Evolutionary conservation across 495 filamentous ascomycete species (phyloP), one percentile per base, ranked within the genome.

Genomic region (Lineolata rhizophorae): DNA sequence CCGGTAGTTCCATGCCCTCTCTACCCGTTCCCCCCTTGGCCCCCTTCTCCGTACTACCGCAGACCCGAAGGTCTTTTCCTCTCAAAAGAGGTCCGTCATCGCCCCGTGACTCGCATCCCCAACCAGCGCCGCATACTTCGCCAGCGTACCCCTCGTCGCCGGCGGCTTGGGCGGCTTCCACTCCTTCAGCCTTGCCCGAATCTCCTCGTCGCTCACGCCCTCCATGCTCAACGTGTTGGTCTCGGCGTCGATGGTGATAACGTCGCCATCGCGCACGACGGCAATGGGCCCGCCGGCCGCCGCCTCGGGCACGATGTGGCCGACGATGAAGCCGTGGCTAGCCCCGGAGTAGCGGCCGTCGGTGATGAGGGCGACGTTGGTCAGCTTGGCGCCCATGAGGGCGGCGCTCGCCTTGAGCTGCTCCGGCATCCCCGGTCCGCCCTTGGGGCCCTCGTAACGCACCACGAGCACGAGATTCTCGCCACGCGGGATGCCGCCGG

Each of bases 361-460:
- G 0, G 87, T 97, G 17, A 95, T 80, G 6, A 97, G 58, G 1
- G 87, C 87, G 13, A 94, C 70, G 41, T 93, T 93, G 37, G 55
- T 76, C 29, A 97, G 55, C 15, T 74, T 76, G 5, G 87, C 87
- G 16, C 87, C 87, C 79, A 92, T 92, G 19, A 97, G 71, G 4
- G 80, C 78, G 1, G 83, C 85, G 39, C 67, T 76, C 5, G 87
- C 76, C 46, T 76, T 82, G 20, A 93, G 64, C 56, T 93, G 83
- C 53, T 97, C 87, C n/a, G 87, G 87, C 87, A 97, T 97, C 11
- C 87, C 87, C 4, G 87, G 87, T 0, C 85, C 87, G 45, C 87
- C 87, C 49, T 80, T 83, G 4, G 87, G 87, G 1, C 87, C 87
- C 50, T 97, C 87, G 47, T 93, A 95, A 20, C 87, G 74, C 21